These are phyloP conservation scores for Teratosphaeria destructans DNA, from an alignment of 2,329 filamentous ascomycete species.

Conservation along the genomic window DNA sequence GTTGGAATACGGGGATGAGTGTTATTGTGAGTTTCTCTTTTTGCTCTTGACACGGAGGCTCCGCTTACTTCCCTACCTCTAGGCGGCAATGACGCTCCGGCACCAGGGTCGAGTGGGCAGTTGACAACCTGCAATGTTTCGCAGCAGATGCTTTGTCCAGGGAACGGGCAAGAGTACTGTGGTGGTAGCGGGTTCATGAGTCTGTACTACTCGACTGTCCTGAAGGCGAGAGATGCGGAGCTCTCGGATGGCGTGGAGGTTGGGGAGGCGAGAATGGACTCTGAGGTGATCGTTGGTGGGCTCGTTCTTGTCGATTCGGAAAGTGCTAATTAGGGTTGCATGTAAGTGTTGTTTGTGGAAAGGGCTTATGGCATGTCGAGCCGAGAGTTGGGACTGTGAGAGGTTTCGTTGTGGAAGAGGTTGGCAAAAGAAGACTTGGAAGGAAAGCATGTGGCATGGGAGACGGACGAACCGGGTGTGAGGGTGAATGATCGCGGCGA, in stretches of 20 bases:
- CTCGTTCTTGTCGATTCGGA: not conserved
- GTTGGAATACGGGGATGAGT: conserved; percentile 6
- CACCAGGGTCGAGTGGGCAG: conserved; percentile 9
- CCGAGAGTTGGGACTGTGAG: too few relatives aligned
- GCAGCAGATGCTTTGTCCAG: conserved; percentile 18
- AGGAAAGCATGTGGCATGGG: too few relatives aligned
- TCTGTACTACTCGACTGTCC: conserved; percentile 20
- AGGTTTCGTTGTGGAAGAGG: too few relatives aligned
- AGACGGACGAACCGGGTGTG: too few relatives aligned
- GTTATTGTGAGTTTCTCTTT: not conserved
- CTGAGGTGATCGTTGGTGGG: not conserved
- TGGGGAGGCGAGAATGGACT: not conserved
- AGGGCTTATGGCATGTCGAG: too few relatives aligned
- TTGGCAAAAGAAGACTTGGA: too few relatives aligned
- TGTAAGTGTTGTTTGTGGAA: too few relatives aligned
- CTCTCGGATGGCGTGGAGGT: not conserved
- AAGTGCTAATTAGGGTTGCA: not conserved
- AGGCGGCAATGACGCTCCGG: conserved; percentile 15
- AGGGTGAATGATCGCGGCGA: too few relatives aligned
- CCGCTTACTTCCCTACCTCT: conserved; percentile 2
- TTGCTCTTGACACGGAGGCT: not conserved
- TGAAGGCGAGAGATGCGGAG: conserved; percentile 1
- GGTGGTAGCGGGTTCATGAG: conserved; percentile 21
- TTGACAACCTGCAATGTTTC: conserved; percentile 10
- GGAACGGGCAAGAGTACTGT: conserved; percentile 20